Evolutionary conservation across 352 stramenopile species (phyloP).

Genomic region (Phytophthora macrochlamydospora): DNA sequence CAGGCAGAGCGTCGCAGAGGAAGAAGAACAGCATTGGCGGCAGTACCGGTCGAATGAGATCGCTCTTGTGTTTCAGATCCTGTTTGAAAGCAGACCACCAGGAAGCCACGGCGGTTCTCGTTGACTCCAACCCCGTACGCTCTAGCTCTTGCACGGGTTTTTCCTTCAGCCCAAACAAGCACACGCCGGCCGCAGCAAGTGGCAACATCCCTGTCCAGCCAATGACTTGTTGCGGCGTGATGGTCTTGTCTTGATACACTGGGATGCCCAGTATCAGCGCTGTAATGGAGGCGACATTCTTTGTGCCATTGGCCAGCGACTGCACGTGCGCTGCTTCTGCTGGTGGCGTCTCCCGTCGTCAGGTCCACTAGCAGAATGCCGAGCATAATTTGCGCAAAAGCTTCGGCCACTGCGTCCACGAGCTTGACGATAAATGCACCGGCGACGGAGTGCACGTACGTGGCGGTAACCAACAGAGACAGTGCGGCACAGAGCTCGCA

Average conservation of each 20-base stretch:
- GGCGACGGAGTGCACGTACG: slow-evolving; percentile 57
- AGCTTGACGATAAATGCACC: slow-evolving; percentile 74
- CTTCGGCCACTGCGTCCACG: slow-evolving; percentile 70
- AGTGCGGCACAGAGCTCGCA: slow-evolving; percentile 64
- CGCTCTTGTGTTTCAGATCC: slow-evolving; percentile 49
- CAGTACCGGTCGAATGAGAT: slow-evolving; percentile 57
- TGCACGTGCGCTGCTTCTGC: slow-evolving; percentile 66
- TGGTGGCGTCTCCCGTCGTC: slow-evolving; percentile 55
- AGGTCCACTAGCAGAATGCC: slow-evolving; percentile 78
- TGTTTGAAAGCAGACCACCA: slow-evolving; percentile 56
- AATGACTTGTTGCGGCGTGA: slow-evolving; percentile 59
- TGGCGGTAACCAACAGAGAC: slow-evolving; percentile 61
- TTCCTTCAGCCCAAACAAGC: slow-evolving; percentile 58
- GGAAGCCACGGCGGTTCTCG: slow-evolving; percentile 17
- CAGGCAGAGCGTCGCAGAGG: slow-evolving; percentile 71
- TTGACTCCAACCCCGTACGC: slow-evolving; percentile 1
- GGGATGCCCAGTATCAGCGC: slow-evolving; percentile 70
- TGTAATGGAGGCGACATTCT: slow-evolving; percentile 68
- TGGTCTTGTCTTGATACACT: slow-evolving; percentile 62
- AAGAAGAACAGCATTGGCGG: slow-evolving; percentile 86
- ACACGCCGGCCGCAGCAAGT: slow-evolving; percentile 53
- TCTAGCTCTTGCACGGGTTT: slow-evolving; percentile 15
- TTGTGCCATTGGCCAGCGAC: slow-evolving; percentile 70
- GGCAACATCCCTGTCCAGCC: slow-evolving; percentile 66
- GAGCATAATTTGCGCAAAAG: slow-evolving; percentile 85